phyloP scores from a whole-genome alignment of 2,329 filamentous ascomycete species.

The Chrysoporthe deuterocubensis region DNA sequence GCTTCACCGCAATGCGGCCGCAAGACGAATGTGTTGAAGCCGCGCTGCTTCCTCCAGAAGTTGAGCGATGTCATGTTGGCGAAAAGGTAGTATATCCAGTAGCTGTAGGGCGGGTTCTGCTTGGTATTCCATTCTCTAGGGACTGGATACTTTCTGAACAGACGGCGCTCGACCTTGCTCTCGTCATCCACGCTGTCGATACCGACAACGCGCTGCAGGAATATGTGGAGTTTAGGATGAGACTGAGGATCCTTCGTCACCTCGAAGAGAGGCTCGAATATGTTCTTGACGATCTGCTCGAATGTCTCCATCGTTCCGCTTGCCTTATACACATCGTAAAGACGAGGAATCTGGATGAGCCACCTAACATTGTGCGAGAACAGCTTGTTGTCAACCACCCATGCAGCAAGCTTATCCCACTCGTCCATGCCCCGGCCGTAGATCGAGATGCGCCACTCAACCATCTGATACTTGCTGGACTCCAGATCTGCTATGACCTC shows the following conservation, averaged over 20 bases:
- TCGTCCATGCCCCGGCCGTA: constrained; percentile 92
- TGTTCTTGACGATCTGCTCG: constrained; percentile 86
- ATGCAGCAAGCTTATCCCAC: constrained; percentile 96
- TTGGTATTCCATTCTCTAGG: constrained; percentile 87
- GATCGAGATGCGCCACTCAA: constrained; percentile 97
- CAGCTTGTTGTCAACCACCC: constrained; percentile 97
- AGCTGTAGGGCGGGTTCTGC: constrained; percentile 97
- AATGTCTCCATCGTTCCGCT: constrained; percentile 85
- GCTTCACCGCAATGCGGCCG: constrained; percentile 96
- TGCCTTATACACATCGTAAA: constrained; percentile 95
- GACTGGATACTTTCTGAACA: constrained; percentile 95
- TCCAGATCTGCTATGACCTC: constrained; percentile 97
- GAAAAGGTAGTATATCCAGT: constrained; percentile 98
- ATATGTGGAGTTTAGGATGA: constrained; percentile 92
- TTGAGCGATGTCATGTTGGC: constrained; percentile 94
- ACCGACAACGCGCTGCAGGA: constrained; percentile 92
- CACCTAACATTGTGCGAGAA: constrained; percentile 98
- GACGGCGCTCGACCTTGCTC: constrained; percentile 89
- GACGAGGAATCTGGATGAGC: constrained; percentile 91
- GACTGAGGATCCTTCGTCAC: constrained; percentile 85
- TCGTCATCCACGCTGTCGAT: constrained; percentile 99
- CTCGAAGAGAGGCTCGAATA: constrained; percentile 94
- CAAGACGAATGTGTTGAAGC: constrained; percentile 94
- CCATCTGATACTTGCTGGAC: constrained; percentile 99
- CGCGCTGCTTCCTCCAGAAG: constrained; percentile 84